These are phyloP conservation scores for Eutrema salsugineum DNA, from an alignment of 441 rosid genomes.

Conservation along the genomic window DNA sequence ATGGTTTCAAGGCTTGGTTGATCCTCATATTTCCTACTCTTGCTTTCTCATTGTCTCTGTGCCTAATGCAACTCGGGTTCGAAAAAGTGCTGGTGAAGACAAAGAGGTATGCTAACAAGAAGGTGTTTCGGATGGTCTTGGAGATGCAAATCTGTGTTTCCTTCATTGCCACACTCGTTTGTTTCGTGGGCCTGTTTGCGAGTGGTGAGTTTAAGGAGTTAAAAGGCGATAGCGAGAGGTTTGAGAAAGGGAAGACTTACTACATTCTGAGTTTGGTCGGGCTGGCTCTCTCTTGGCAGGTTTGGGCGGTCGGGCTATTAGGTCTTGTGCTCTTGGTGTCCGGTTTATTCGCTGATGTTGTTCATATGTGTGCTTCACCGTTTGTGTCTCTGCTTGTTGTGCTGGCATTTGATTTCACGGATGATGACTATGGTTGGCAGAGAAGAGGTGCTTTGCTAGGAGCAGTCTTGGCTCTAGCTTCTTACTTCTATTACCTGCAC, in stretches of 20 bases:
- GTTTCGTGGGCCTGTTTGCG: slow-evolving; percentile 8
- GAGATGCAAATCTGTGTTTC: slow-evolving; percentile 28
- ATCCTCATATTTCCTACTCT: slow-evolving; percentile 16
- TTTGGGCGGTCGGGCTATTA: slow-evolving; percentile 20
- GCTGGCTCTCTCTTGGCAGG: slow-evolving; percentile 21
- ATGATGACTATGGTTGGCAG: slow-evolving; percentile 22
- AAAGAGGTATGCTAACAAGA: slow-evolving; percentile 18
- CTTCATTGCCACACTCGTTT: slow-evolving; percentile 16
- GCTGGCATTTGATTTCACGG: slow-evolving; percentile 18
- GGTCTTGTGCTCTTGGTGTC: slow-evolving; percentile 24
- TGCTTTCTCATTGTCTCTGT: slow-evolving; percentile 26
- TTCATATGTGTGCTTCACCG: slow-evolving; percentile 23
- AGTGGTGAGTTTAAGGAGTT: slow-evolving; percentile 26
- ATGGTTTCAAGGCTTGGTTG: slow-evolving; percentile 22
- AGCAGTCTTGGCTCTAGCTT: slow-evolving; percentile 22
- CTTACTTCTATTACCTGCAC: slow-evolving; percentile 14
- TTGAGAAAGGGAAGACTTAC: slow-evolving; percentile 21
- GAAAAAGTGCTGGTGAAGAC: slow-evolving; percentile 18
- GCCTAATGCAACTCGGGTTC: slow-evolving; percentile 21
- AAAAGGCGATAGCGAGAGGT: slow-evolving; percentile 14
- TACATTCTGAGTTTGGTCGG: slow-evolving; percentile 18
- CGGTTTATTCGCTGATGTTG: slow-evolving; percentile 24
- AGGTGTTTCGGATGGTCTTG: slow-evolving; percentile 22
- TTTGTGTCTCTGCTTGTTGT: slow-evolving; percentile 22
- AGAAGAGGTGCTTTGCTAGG: slow-evolving; percentile 21